Percentiles rank a stretch among this genome's conserved stretches.
These are phyloP conservation scores for Hirsutella thompsonii DNA, from an alignment of 2,329 filamentous ascomycete species.

Conservation along the genomic window DNA sequence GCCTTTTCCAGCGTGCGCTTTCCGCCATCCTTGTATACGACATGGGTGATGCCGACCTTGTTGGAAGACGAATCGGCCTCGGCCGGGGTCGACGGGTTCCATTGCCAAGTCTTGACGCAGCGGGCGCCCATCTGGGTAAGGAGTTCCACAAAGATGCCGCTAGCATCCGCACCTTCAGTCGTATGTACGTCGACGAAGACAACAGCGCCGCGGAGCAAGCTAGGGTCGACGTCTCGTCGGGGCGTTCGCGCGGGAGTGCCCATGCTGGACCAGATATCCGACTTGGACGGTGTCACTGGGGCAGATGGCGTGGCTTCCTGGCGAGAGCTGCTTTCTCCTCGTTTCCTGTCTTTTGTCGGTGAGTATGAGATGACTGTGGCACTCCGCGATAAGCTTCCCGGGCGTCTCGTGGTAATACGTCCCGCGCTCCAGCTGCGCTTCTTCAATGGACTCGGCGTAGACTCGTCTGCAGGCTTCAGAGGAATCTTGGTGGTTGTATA, in stretches of 20 bases:
- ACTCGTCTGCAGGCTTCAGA: conserved; percentile 53
- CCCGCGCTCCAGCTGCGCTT: conserved; percentile 38
- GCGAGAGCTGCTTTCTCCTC: not conserved
- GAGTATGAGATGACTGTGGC: conserved; percentile 42
- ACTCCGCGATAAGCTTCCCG: conserved; percentile 29
- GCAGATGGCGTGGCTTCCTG: conserved; percentile 29
- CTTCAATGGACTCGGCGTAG: conserved; percentile 34
- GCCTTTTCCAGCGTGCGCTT: conserved; percentile 74
- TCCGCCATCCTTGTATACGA: conserved; percentile 80
- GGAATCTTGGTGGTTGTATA: conserved; percentile 70
- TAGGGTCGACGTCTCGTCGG: conserved; percentile 36
- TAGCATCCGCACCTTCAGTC: conserved; percentile 68
- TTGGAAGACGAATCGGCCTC: conserved; percentile 23
- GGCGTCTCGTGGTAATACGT: conserved; percentile 29
- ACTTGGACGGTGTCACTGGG: conserved; percentile 10
- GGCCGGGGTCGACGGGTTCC: conserved; percentile 53
- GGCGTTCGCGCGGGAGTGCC: conserved; percentile 45
- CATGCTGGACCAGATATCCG: conserved; percentile 38
- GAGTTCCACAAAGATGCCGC: conserved; percentile 68
- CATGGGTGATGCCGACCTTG: conserved; percentile 70
- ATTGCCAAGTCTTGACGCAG: conserved; percentile 64
- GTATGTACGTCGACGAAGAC: conserved; percentile 79
- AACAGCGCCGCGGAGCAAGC: conserved; percentile 54
- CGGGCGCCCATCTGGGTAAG: conserved; percentile 71
- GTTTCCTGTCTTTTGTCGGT: conserved; percentile 25